These are phyloP conservation scores for Lactifluus volemus DNA, from an alignment of 768 basidiomycete species.

Conservation along the genomic window DNA sequence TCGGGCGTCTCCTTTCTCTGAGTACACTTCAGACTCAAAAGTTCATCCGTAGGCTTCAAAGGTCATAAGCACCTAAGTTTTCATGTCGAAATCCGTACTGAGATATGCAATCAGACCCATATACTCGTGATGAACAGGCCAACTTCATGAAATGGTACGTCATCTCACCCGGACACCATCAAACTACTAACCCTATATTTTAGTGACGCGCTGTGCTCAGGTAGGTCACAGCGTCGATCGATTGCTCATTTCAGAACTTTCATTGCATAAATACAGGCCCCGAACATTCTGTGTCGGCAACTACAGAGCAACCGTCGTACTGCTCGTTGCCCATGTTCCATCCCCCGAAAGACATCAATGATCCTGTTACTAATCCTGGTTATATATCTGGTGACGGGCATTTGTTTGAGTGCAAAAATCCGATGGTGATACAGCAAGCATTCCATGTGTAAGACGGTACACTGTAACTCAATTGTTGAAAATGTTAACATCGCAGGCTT, in stretches of 20 bases:
- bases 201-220: constrained; percentile 45
- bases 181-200: not conserved
- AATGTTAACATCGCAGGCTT: not conserved
- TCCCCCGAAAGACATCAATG: constrained; percentile 26
- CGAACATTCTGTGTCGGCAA: constrained; percentile 37
- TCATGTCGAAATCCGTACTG: not conserved
- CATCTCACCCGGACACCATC: not conserved
- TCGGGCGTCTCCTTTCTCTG: not conserved
- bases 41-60: constrained; percentile 41
- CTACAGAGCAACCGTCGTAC: constrained; percentile 41
- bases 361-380: constrained; percentile 28
- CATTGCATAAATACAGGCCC: constrained; percentile 29
- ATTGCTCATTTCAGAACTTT: not conserved
- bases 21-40: not conserved
- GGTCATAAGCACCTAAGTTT: constrained; percentile 23
- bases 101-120: constrained; percentile 37
- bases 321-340: constrained; percentile 51
- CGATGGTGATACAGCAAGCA: constrained; percentile 41
- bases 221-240: constrained; percentile 22
- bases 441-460: constrained; percentile 46
- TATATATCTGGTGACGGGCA: constrained; percentile 53
- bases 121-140: constrained; percentile 46
- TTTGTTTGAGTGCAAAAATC: constrained; percentile 45
- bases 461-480: not conserved
- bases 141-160: constrained; percentile 48